phyloP scores from a whole-genome alignment of 75 land plant genomes.

The Adiantum capillusveneris region DNA sequence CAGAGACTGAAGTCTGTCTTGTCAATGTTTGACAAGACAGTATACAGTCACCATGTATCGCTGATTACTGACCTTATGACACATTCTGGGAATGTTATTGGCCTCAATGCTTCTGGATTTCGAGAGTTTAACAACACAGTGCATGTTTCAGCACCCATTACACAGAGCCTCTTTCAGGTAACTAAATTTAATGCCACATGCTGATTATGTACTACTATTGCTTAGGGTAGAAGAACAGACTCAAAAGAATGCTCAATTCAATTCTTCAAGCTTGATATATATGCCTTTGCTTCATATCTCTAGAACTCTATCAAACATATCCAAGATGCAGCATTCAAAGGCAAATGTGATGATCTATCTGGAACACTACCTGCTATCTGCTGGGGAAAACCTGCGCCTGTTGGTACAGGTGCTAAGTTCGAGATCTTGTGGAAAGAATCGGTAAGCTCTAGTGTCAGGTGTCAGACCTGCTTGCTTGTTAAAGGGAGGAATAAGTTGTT shows the following conservation, averaged over 20 bases:
- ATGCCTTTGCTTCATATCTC: background rate
- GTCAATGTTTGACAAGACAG: conserved; percentile 48
- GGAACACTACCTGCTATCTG: conserved; percentile 61
- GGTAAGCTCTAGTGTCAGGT: background rate
- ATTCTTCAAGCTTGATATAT: background rate
- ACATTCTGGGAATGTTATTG: conserved; percentile 65
- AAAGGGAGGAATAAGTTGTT: too few relatives aligned
- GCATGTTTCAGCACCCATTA: conserved; percentile 70
- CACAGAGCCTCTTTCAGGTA: conserved; percentile 67
- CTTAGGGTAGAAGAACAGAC: too few relatives aligned
- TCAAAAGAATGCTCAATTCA: background rate
- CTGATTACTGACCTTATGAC: conserved; percentile 71
- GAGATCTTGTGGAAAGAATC: conserved; percentile 46
- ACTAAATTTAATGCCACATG: conserved; percentile 10
- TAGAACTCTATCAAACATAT: conserved; percentile 73
- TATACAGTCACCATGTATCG: conserved; percentile 52
- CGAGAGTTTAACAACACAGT: conserved; percentile 44
- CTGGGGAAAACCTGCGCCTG: conserved; percentile 67
- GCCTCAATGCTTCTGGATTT: conserved; percentile 66
- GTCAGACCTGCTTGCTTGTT: too few relatives aligned
- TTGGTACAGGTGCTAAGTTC: conserved; percentile 78
- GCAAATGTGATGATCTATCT: conserved; percentile 47
- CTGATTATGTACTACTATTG: background rate
- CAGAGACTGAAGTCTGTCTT: conserved; percentile 60
- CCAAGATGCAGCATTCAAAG: conserved; percentile 55